phyloP scores from a whole-genome alignment of 2,329 filamentous ascomycete species.

The Sarocladiaceae sp. region DNA sequence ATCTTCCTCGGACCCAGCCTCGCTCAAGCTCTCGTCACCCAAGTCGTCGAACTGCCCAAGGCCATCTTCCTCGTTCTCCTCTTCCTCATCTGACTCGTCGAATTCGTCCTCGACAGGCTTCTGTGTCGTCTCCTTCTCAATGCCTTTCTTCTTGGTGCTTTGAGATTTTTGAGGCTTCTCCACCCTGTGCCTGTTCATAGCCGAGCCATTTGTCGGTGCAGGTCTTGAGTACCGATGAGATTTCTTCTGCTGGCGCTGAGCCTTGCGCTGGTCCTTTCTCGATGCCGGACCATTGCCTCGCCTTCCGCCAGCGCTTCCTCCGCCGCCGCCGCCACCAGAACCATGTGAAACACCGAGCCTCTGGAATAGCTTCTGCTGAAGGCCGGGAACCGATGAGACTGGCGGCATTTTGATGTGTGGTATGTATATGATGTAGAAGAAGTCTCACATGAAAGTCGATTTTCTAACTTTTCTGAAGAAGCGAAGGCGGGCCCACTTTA shows the following conservation, averaged over 20 bases:
- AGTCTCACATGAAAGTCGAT: too few species aligned
- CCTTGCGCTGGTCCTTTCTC: constrained; percentile 62
- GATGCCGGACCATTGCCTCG: constrained; percentile 13
- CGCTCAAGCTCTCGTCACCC: constrained; percentile 15
- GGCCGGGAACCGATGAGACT: constrained; percentile 22
- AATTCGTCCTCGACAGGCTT: constrained; percentile 1
- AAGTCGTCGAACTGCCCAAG: constrained; percentile 16
- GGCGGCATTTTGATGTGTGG: constrained; percentile 16
- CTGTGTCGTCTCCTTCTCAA: constrained; percentile 8
- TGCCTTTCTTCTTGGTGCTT: constrained; percentile 11
- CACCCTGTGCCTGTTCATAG: constrained; percentile 1
- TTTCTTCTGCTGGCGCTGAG: constrained; percentile 57
- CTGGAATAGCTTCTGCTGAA: constrained; percentile 31
- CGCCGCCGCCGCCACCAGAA: constrained; percentile 11
- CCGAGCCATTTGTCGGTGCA: constrained; percentile 9
- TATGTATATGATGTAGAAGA: too few species aligned
- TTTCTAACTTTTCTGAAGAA: too few species aligned
- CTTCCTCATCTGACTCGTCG: constrained; percentile 15
- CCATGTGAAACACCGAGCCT: constrained; percentile 25
- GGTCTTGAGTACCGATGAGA: constrained; percentile 25
- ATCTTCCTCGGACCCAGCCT: neutral
- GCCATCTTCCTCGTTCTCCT: constrained; percentile 15
- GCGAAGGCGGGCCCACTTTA: too few species aligned
- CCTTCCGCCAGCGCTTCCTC: constrained; percentile 9
- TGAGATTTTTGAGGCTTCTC: constrained; percentile 2